These are phyloP conservation scores for Thraustochytrium striatum DNA, from an alignment of 352 stramenopile species.

Conservation along the genomic window DNA sequence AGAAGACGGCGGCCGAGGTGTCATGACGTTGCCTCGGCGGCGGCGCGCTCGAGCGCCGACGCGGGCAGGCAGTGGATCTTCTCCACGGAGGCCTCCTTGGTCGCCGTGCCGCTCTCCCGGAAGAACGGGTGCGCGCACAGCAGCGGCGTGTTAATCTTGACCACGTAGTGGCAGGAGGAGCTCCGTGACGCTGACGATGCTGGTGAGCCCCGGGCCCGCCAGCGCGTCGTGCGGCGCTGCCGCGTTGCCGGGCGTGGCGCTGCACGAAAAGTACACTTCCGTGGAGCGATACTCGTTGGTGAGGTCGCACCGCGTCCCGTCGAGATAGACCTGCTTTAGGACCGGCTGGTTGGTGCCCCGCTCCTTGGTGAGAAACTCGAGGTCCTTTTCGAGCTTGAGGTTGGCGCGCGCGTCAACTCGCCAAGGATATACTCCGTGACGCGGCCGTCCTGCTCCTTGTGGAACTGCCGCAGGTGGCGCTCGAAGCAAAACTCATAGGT, in stretches of 20 bases:
- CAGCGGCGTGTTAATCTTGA: slow-evolving; percentile 32
- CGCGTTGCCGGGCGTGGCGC: background rate
- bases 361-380: background rate
- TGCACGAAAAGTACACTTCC: slow-evolving; percentile 28
- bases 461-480: slow-evolving; percentile 25
- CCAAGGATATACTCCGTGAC: slow-evolving; percentile 16
- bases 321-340: background rate
- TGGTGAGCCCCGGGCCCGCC: background rate
- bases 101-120: background rate
- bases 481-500: slow-evolving; percentile 43
- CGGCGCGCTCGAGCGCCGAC: background rate
- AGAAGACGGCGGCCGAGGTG: too few species aligned
- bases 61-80: slow-evolving; percentile 2
- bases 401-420: slow-evolving; percentile 2
- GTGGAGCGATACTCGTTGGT: background rate
- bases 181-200: slow-evolving; percentile 19
- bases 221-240: background rate
- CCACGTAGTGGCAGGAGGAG: slow-evolving; percentile 30
- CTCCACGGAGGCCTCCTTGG: background rate
- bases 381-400: background rate
- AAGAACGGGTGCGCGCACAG: slow-evolving; percentile 35
- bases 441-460: slow-evolving; percentile 35
- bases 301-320: slow-evolving; percentile 25
- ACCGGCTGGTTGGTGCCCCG: background rate
- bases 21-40: background rate